Percentiles rank a stretch among this genome's conserved stretches.
phyloP scores from a whole-genome alignment of 805 yeast genomes.

The Saccharomycopsis synnaedendra region DNA sequence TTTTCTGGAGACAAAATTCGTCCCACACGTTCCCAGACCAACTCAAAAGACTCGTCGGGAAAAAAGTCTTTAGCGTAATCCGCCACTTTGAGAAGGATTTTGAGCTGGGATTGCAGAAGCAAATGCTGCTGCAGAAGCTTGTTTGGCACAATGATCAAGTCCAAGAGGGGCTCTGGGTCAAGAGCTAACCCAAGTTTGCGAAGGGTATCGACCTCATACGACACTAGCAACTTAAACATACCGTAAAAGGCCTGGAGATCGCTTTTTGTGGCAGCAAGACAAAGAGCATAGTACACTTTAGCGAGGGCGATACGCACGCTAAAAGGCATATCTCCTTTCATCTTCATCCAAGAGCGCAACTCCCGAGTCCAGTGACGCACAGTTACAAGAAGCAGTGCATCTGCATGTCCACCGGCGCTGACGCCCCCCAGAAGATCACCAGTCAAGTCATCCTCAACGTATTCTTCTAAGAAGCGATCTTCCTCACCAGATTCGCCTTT shows the following conservation, averaged over 20 bases:
- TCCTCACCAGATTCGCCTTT: conserved; percentile 19
- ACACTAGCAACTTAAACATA: conserved; percentile 47
- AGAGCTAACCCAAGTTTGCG: conserved; percentile 22
- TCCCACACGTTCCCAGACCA: conserved; percentile 38
- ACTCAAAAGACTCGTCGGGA: conserved; percentile 29
- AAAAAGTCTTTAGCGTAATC: conserved; percentile 45
- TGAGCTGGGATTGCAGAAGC: conserved; percentile 17
- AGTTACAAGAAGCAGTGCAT: conserved; percentile 61
- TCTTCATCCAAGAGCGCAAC: conserved; percentile 61
- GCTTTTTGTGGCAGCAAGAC: conserved; percentile 56
- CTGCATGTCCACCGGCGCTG: conserved; percentile 27
- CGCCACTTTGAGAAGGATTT: conserved; percentile 38
- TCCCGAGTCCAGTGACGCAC: conserved; percentile 85
- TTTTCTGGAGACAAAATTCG: conserved; percentile 43
- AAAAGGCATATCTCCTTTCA: conserved; percentile 74
- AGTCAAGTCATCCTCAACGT: conserved; percentile 16
- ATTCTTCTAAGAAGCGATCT: conserved; percentile 30
- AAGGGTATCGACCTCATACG: conserved; percentile 23
- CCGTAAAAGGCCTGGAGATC: conserved; percentile 50
- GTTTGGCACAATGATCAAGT: too few relatives aligned
- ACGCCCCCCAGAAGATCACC: conserved; percentile 9
- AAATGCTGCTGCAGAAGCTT: too few relatives aligned
- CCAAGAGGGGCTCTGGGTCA: conserved; percentile 24
- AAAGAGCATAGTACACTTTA: conserved; percentile 57
- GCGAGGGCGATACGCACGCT: conserved; percentile 48